phyloP scores from a whole-genome alignment of 1,139 yeast genomes.

The Nakaseomyces delphensis region DNA sequence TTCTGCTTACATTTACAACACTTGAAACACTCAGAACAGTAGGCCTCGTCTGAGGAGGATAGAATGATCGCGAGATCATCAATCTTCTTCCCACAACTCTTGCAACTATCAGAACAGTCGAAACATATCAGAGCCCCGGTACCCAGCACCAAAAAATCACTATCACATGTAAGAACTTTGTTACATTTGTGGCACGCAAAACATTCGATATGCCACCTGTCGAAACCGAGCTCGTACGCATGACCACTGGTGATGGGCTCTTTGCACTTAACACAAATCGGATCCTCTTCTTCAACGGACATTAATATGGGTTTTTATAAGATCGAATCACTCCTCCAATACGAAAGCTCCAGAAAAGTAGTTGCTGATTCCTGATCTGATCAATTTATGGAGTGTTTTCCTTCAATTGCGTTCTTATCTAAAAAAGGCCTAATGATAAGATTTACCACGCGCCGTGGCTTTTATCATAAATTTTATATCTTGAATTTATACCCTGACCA shows the following conservation, averaged over 20 bases:
- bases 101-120: slow-evolving; percentile 83
- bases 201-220: slow-evolving; percentile 92
- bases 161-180: slow-evolving; percentile 70
- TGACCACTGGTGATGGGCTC: slow-evolving; percentile 61
- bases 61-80: slow-evolving; percentile 80
- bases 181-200: slow-evolving; percentile 83
- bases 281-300: slow-evolving; percentile 9
- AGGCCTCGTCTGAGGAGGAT: slow-evolving; percentile 89
- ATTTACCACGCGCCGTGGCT: no score
- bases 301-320: no score
- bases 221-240: slow-evolving; percentile 79
- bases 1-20: slow-evolving; percentile 84
- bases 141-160: slow-evolving; percentile 83
- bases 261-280: slow-evolving; percentile 28
- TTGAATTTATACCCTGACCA: no score
- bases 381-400: no score
- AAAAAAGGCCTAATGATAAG: no score
- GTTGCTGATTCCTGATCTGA: no score
- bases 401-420: no score
- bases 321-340: not conserved
- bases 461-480: no score
- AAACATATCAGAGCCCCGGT: slow-evolving; percentile 88
- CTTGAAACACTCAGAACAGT: slow-evolving; percentile 83
- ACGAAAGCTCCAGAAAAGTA: no score
- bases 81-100: slow-evolving; percentile 79